Evolutionary conservation across 2,329 filamentous ascomycete species (phyloP), one percentile per base, ranked within the genome.

Genomic region (Botryotinia calthae): DNA sequence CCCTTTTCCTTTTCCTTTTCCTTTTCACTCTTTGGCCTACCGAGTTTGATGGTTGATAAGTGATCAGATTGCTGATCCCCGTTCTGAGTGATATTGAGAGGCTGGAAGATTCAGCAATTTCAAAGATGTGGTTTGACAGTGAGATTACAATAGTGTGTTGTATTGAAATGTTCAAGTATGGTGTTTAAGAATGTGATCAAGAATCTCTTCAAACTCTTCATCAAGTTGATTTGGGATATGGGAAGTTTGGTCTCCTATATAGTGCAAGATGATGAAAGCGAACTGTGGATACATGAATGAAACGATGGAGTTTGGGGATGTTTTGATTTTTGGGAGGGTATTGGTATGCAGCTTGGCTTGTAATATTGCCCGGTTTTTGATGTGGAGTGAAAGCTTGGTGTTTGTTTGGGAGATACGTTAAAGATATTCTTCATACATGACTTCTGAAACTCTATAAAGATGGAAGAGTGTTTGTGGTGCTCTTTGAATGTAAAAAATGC

Each of bases 201-300:
- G 16, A 62, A 42, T n/a, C 14, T 62, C 59, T 40, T 1, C 14
- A 22, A n/a, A n/a, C 9, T 12, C 22, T 48, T 5, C 31, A 37
- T n/a, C 22, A 48, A 34, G 22, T 66, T 66, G 64, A 8, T 20
- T 10, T 22, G 9, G 48, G 64, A 67, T 67, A 22, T 40, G 46
- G 34, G 25, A 40, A 40, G 72, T 56, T 67, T 40, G 34, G n/a
- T 56, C 18, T 37, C 31, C 14, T 67, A 56, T 54, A 42, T 40
- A 40, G 6, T 5, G 22, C 25, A 3, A 56, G 64, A 67, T 22
- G 48, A 67, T 67, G 64, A 56, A 67, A 67, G 64, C 64, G 64
- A 67, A 67, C 34, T 40, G 48, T 22, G 25, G 34, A 31, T 56
- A 42, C 46, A 67, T 67, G 64, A 67, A 67, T 28, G 64, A 67